Evolutionary conservation across 1,284 basidiomycete species (phyloP).

Genomic region (Melampsora allii-populina): DNA sequence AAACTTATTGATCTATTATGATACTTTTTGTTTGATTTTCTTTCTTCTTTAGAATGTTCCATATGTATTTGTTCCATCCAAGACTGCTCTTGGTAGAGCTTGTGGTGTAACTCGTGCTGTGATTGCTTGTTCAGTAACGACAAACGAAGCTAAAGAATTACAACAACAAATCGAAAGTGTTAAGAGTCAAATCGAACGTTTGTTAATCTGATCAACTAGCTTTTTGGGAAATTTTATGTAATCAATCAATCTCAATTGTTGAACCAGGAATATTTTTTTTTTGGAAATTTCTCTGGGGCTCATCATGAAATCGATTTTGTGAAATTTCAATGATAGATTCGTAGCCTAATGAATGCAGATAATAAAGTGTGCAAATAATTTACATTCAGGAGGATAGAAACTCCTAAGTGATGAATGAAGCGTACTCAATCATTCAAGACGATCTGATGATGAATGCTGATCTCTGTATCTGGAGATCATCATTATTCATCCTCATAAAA

Average conservation of each 20-base stretch:
- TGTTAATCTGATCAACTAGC: conserved; percentile 32
- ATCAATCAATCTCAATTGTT: too few species aligned
- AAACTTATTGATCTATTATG: neutral
- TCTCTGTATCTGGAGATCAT: too few species aligned
- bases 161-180: conserved; percentile 83
- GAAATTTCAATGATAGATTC: too few species aligned
- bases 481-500: conserved; percentile 42
- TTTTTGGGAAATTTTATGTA: neutral
- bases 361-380: too few species aligned
- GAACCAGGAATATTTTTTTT: too few species aligned
- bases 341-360: too few species aligned
- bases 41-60: conserved; percentile 49
- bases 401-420: too few species aligned
- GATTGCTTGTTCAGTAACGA: conserved; percentile 91
- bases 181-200: conserved; percentile 58
- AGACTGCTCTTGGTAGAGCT: conserved; percentile 90
- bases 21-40: neutral
- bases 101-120: conserved; percentile 95
- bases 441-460: too few species aligned
- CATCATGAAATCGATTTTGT: too few species aligned
- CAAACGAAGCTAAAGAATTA: conserved; percentile 90
- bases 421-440: too few species aligned
- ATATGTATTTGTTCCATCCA: conserved; percentile 80
- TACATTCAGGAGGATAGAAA: too few species aligned
- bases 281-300: too few species aligned